A percentile compares a stretch with the other conserved stretches of the same genome.
phyloP scores from a whole-genome alignment of 2,329 filamentous ascomycete genomes.

The Penicillium oxalicum region DNA sequence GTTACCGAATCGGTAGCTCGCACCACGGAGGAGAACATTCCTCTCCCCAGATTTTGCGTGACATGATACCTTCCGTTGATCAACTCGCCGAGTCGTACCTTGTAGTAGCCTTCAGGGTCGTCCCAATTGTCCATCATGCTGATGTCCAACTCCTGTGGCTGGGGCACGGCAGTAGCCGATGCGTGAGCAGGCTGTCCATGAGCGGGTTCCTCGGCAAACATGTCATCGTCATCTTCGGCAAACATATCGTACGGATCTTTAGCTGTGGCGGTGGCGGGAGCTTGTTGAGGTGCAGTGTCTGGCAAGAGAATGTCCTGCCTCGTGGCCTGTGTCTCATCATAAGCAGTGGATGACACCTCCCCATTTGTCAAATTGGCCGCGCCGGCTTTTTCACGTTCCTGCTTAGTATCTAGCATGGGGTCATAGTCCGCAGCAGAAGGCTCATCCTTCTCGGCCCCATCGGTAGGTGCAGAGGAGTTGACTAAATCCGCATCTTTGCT shows the following conservation, averaged over 20 bases:
- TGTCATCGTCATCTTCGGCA: conserved; percentile 61
- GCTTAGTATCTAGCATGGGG: conserved; percentile 79
- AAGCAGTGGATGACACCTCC: conserved; percentile 49
- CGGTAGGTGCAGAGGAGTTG: conserved; percentile 44
- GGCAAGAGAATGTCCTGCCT: conserved; percentile 49
- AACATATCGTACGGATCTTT: conserved; percentile 60
- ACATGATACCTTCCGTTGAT: conserved; percentile 86
- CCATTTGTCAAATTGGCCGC: conserved; percentile 53
- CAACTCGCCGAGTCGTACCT: conserved; percentile 84
- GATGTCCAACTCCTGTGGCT: conserved; percentile 56
- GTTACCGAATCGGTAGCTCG: conserved; percentile 72
- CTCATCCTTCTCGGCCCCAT: conserved; percentile 56
- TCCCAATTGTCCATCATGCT: conserved; percentile 89
- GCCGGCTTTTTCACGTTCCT: conserved; percentile 68
- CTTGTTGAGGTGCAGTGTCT: conserved; percentile 28
- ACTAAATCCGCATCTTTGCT: conserved; percentile 62
- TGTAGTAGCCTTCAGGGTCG: conserved; percentile 94
- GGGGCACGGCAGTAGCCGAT: conserved; percentile 46
- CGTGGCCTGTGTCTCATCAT: conserved; percentile 53
- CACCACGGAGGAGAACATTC: conserved; percentile 96
- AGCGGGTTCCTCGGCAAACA: conserved; percentile 73
- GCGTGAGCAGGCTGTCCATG: conserved; percentile 44
- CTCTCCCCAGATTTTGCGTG: conserved; percentile 78
- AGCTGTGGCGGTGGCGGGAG: conserved; percentile 36
- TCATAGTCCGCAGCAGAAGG: conserved; percentile 93